Conservation (phyloP, 495 filamentous ascomycete genomes). For the Neurospora sublineolata region DNA sequence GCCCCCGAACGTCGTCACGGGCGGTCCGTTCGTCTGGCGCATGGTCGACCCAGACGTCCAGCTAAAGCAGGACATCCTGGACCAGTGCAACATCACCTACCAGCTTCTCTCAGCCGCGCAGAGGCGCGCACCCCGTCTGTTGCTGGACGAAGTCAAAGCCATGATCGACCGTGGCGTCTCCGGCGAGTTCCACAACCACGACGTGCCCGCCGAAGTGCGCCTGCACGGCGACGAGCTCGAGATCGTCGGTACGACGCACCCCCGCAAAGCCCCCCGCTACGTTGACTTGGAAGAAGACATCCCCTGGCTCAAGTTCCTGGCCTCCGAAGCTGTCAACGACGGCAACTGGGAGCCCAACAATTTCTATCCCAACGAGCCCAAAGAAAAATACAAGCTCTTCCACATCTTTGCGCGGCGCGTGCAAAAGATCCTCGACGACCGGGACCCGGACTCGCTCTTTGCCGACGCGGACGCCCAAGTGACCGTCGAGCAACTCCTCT, state of each 20-base stretch:
- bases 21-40: slow-evolving; percentile 11
- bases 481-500: slow-evolving; percentile 16
- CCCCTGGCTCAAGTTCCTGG: slow-evolving; percentile 15
- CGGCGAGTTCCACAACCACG: neutral
- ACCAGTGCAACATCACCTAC: neutral
- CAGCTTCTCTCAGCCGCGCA: slow-evolving; percentile 2
- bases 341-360: slow-evolving; percentile 6
- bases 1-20: slow-evolving; percentile 9
- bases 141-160: slow-evolving; percentile 1
- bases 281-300: slow-evolving; percentile 7
- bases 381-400: slow-evolving; percentile 14
- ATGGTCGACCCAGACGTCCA: slow-evolving; percentile 1
- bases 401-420: slow-evolving; percentile 19
- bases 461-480: slow-evolving; percentile 1
- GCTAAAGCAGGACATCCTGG: slow-evolving; percentile 5
- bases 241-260: neutral
- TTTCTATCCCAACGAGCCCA: slow-evolving; percentile 2
- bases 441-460: slow-evolving; percentile 12
- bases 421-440: slow-evolving; percentile 18
- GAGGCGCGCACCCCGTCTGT: neutral
- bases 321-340: slow-evolving; percentile 7
- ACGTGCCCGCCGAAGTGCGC: neutral
- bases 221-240: neutral
- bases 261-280: neutral
- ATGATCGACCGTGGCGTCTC: neutral